Base-by-base conservation (phyloP, 768 basidiomycete genomes). In the Rhodotorula taiwanensis region DNA sequence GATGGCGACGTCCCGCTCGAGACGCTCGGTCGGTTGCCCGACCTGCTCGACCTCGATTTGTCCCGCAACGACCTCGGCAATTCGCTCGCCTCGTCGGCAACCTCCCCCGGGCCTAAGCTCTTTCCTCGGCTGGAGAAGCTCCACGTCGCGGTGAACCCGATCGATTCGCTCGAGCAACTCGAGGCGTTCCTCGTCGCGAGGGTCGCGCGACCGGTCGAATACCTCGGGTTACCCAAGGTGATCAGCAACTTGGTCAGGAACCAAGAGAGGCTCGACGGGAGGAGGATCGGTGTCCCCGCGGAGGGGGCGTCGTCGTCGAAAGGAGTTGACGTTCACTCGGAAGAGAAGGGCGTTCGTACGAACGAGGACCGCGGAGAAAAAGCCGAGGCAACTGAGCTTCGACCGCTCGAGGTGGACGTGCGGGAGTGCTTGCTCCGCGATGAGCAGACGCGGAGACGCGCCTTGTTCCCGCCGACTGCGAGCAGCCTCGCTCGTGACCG, bases 201-300 rank as follows among this genome's bases (percentile, higher is more conserved):
- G 30, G 45, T 61, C 20, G 20, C 30, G 1, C 44, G 59, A 16
- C 64, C 64, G 6, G 43, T 61, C 44, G 15, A 44, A 27, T 66
- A 61, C 45, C 31, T 36, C 25, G 64, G 64, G 8, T 45, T 66
- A 5, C 14, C 55, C 2, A 49, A 57, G 28, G 14, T 34, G 11
- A 4, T 66, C 30, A 30, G 34, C 20, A 66, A 66, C 44, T 55
- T 66, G 13, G 55, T 66, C 45, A 30, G 25, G 8, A 41, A 60
- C 25, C 55, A 53, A 27, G 55, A 61, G 52, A 44, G 52, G 10
- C 41, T 53, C 20, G 13, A 21, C 2, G 58, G 64, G 6, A 49
- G 53, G 25, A 31, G 58, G 36, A 52, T 60, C 27, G 64, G 64
- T 4, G 25, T 65, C 1, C 58, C 58, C 36, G 16, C n/a, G n/a